Conservation (phyloP, 208 protist species). For the Spongospora subterranea region DNA sequence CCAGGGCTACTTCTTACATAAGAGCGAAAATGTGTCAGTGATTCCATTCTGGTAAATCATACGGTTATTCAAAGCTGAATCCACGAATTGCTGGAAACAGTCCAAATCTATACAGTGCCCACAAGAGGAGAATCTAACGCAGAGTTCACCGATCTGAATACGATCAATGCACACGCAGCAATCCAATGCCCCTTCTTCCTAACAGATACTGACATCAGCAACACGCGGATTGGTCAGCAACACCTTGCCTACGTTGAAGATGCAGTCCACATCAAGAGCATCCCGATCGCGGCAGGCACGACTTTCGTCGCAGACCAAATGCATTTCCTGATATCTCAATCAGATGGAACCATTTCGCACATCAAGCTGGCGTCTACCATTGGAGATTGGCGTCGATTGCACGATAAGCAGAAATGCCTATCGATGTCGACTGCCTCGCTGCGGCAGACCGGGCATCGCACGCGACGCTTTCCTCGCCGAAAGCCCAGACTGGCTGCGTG, state of each 20-base stretch:
- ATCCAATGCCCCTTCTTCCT: neutral
- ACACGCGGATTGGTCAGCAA: neutral
- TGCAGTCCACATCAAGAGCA: slow-evolving; percentile 11
- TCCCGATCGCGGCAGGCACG: neutral
- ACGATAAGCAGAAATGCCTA: neutral
- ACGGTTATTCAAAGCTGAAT: slow-evolving; percentile 19
- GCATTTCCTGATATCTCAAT: neutral
- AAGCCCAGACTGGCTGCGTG: neutral
- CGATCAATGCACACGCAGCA: neutral
- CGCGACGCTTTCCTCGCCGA: neutral
- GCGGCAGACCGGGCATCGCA: slow-evolving; percentile 32
- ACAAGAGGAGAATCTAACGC: neutral
- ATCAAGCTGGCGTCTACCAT: neutral
- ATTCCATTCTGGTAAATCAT: neutral
- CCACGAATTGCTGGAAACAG: neutral
- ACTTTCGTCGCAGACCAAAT: neutral
- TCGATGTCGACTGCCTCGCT: slow-evolving; percentile 17
- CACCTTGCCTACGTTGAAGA: slow-evolving; percentile 8
- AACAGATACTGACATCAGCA: neutral
- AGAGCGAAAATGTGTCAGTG: neutral
- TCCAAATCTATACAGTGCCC: neutral
- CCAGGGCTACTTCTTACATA: neutral
- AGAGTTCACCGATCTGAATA: neutral
- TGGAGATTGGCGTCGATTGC: neutral
- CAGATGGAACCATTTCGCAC: neutral